These are phyloP conservation scores for Hirsutella minnesotensis DNA, from an alignment of 2,329 filamentous ascomycete genomes.

Conservation along the genomic window DNA sequence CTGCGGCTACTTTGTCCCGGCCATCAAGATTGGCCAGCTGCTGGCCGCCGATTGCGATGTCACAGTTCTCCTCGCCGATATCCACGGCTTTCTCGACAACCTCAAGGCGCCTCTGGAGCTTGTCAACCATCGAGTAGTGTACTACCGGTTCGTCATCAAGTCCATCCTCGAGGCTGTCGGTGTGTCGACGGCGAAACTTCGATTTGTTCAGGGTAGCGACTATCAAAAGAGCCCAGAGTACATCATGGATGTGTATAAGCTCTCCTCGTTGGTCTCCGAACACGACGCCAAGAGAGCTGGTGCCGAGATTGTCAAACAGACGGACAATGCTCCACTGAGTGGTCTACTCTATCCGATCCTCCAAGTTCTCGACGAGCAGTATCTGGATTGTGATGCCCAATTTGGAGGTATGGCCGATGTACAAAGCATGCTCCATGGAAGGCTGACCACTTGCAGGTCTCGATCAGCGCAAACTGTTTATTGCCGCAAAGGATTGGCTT, in stretches of 20 bases:
- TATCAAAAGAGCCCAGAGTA: conserved; percentile 69
- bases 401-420: conserved; percentile 51
- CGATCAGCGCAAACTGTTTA: conserved; percentile 86
- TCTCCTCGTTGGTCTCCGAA: conserved; percentile 59
- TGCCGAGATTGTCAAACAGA: conserved; percentile 90
- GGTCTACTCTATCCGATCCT: conserved; percentile 37
- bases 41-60: conserved; percentile 75
- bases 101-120: conserved; percentile 82
- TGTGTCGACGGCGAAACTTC: conserved; percentile 65
- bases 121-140: conserved; percentile 68
- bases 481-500: conserved; percentile 71
- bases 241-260: conserved; percentile 77
- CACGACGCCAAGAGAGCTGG: conserved; percentile 84
- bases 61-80: conserved; percentile 63
- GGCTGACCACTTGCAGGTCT: conserved; percentile 23
- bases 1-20: conserved; percentile 79
- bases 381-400: conserved; percentile 78
- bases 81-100: conserved; percentile 71
- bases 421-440: background rate
- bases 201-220: conserved; percentile 73
- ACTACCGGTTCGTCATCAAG: conserved; percentile 70
- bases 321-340: conserved; percentile 57
- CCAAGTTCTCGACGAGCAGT: conserved; percentile 83
- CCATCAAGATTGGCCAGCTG: conserved; percentile 82
- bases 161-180: conserved; percentile 65